A percentile compares a stretch with the other conserved stretches of the same genome.
These are phyloP conservation scores for Eucalyptus curtisii DNA, from an alignment of 345 rosid genomes.

Conservation along the genomic window DNA sequence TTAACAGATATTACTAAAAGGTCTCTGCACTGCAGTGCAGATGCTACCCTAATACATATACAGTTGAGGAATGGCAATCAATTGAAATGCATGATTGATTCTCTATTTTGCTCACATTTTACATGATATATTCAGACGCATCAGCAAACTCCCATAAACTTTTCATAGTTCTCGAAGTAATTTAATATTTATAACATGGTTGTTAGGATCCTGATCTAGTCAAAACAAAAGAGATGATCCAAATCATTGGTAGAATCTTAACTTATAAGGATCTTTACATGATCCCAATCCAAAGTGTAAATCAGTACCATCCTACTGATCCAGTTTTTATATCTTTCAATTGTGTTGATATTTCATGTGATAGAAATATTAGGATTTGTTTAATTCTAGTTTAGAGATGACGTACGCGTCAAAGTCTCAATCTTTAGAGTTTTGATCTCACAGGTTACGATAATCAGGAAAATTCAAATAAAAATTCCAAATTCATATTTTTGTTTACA, in stretches of 20 bases:
- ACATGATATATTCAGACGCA: neutral
- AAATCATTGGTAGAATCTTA: neutral
- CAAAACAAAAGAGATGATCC: neutral
- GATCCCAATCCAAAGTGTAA: neutral
- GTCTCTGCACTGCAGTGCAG: neutral
- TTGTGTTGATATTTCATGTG: neutral
- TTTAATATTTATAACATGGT: neutral
- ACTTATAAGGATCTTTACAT: neutral
- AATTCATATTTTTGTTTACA: neutral
- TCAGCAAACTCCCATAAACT: neutral
- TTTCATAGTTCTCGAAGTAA: neutral
- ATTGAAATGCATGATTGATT: neutral
- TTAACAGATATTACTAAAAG: neutral
- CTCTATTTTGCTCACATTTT: neutral
- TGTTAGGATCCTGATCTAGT: neutral
- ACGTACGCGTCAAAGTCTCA: neutral
- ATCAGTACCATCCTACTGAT: neutral
- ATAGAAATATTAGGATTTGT: neutral
- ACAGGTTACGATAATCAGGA: neutral
- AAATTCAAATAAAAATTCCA: neutral
- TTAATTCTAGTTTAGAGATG: neutral
- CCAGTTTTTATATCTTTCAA: neutral
- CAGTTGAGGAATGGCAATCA: rapidly evolving
- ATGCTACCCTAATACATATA: rapidly evolving
- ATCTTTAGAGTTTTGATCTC: neutral